phyloP scores from a whole-genome alignment of 805 yeast genomes.

The Saturnispora hagleri region DNA sequence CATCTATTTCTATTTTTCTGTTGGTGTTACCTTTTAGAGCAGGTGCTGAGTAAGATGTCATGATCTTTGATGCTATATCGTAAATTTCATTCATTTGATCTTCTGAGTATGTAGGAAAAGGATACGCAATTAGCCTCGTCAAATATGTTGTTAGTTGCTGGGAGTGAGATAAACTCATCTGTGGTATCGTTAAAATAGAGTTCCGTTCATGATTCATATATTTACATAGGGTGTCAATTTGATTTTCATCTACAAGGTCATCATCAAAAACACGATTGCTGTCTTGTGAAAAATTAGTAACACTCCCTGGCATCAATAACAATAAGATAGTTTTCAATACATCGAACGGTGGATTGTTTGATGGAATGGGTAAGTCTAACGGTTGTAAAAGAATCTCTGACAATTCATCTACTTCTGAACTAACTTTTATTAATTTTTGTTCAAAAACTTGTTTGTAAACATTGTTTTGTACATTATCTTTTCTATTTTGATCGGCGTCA shows the following conservation, averaged over 20 bases:
- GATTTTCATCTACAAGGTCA: background rate
- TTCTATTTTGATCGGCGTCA: constrained; percentile 1
- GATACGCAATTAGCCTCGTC: constrained; percentile 40
- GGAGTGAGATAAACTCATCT: constrained; percentile 1
- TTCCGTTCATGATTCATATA: background rate
- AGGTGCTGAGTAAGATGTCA: constrained; percentile 78
- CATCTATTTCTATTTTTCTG: constrained; percentile 44
- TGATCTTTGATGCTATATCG: constrained; percentile 49
- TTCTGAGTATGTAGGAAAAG: constrained; percentile 38
- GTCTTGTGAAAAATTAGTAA: constrained; percentile 1
- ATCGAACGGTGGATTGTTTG: background rate
- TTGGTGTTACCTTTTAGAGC: constrained; percentile 68
- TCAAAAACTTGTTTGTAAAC: background rate
- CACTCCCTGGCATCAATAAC: constrained; percentile 1
- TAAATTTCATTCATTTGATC: constrained; percentile 34
- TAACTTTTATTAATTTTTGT: background rate
- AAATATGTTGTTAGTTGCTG: constrained; percentile 37
- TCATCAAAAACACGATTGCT: background rate
- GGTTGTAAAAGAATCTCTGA: constrained; percentile 4
- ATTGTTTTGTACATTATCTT: background rate
- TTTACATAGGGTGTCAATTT: background rate
- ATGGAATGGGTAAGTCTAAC: constrained; percentile 4
- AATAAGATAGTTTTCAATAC: background rate
- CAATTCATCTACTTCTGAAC: background rate
- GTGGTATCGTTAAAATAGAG: constrained; percentile 3